phyloP scores from a whole-genome alignment of 1,284 basidiomycete species.

The Rhodotorula sp. region DNA sequence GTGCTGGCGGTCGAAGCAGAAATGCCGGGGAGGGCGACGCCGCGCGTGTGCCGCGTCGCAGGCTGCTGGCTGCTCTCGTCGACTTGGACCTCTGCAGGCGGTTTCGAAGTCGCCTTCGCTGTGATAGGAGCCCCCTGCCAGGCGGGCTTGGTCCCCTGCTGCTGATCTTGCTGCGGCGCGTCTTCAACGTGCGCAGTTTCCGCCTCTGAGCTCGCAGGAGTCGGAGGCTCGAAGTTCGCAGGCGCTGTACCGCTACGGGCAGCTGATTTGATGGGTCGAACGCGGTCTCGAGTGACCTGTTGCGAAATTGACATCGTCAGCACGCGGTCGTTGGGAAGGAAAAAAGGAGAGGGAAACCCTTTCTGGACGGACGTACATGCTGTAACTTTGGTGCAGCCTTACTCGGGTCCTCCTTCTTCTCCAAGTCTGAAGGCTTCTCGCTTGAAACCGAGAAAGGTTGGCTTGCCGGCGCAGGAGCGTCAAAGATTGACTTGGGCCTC shows the following conservation, averaged over 20 bases:
- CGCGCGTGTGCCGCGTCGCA: conserved; percentile 18
- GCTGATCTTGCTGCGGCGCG: neutral
- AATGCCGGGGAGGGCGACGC: conserved; percentile 33
- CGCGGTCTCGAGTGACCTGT: conserved; percentile 7
- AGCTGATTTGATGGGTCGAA: conserved; percentile 18
- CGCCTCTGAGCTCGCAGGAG: too few species aligned
- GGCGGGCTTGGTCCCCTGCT: conserved; percentile 12
- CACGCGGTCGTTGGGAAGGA: too few species aligned
- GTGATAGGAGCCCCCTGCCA: conserved; percentile 26
- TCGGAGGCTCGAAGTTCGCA: too few species aligned
- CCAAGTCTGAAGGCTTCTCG: neutral
- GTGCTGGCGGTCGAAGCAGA: conserved; percentile 1
- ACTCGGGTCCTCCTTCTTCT: neutral
- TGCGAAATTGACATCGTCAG: neutral
- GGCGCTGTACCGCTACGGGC: neutral
- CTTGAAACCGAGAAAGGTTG: too few species aligned
- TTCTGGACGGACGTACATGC: neutral
- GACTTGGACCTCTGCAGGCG: neutral
- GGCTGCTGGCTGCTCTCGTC: neutral
- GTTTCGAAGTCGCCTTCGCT: neutral
- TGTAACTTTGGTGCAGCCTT: neutral
- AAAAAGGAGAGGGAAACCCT: neutral
- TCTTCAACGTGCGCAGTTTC: too few species aligned
- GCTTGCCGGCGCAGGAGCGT: neutral
- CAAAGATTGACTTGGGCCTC: neutral